phyloP scores from a whole-genome alignment of 1,284 basidiomycete species.

The Schizophyllum commune region DNA sequence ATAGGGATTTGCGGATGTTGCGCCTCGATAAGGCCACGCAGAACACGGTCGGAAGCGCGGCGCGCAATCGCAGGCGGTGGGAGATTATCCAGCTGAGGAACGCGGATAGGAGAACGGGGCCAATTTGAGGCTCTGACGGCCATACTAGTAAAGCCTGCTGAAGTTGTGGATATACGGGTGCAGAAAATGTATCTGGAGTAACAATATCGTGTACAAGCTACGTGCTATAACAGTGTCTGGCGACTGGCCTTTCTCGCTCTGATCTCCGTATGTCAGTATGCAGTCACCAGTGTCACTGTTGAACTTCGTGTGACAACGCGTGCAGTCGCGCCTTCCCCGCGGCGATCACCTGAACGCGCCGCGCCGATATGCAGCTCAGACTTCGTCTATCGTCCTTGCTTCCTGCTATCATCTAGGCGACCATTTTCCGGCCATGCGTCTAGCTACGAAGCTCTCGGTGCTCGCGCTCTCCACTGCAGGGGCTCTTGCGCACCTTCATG shows the following conservation, averaged over 20 bases:
- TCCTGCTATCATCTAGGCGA: neutral
- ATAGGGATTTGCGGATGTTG: slow-evolving; percentile 30
- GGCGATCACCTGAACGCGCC: neutral
- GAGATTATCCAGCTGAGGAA: slow-evolving; percentile 8
- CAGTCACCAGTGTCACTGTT: too few relatives aligned
- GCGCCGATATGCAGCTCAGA: neutral
- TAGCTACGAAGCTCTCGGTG: neutral
- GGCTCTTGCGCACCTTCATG: neutral
- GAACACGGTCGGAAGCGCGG: slow-evolving; percentile 1
- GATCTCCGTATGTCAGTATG: neutral
- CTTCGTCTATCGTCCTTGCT: neutral
- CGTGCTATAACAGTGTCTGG: too few relatives aligned
- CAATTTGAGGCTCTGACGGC: neutral
- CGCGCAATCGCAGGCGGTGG: neutral
- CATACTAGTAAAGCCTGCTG: neutral
- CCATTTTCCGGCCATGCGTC: neutral
- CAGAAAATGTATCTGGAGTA: too few relatives aligned
- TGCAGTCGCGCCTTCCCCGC: neutral
- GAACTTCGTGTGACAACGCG: too few relatives aligned
- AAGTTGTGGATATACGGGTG: too few relatives aligned
- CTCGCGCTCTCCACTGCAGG: neutral
- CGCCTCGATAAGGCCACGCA: slow-evolving; percentile 10
- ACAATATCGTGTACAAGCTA: too few relatives aligned
- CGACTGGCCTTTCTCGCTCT: neutral
- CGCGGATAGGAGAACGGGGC: neutral